Base-by-base conservation (phyloP, 2,329 filamentous ascomycete species). In the Sarocladium kiliense region DNA sequence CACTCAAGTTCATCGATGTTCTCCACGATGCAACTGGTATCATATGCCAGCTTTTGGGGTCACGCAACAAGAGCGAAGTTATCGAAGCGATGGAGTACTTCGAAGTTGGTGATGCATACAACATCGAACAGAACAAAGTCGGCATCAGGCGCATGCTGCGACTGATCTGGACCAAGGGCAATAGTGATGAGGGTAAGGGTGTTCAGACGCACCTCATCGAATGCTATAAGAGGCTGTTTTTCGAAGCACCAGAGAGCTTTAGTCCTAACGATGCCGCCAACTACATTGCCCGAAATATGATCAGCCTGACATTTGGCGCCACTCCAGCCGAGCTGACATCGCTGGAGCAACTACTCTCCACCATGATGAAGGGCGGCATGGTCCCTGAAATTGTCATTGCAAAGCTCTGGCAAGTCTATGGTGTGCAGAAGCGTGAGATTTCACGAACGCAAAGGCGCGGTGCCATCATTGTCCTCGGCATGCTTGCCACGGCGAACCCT, bases 81-180 rank as follows among this genome's bases (percentile, higher is more conserved):
- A 96, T 99, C 59, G 95, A 99, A 70, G 94, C 95, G 16, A 99
- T 99, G 85, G 94, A 99, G 68, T 99, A 95, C 72, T 96, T 99
- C 62, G 91, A 95, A 62, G 85, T 96, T 44, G 88, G 94, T 44
- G 92, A 99, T 68, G 93, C 92, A 5, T 97, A 97, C 78, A 94
- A 95, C 69, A 87, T 99, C 57, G 89, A 97, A 69, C 90, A 94
- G 62, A 91, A 95, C 66, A 92, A 96, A 69, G 75, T 87, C 37
- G 94, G 95, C 56, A 97, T 99, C 65, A 84, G 93, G 57, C 87
- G 91, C 56, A 99, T 99, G 94, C 79, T 99, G 59, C 87, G 93
- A 54, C 79, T 99, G 19, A 99, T 99, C 69, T 99, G 94, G 94
- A 99, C 94, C 60, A 99, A 99, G 74, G 93, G 94, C 63, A 99